Base-by-base conservation (phyloP, 805 yeast species). In the Lipomyces oligophaga region DNA sequence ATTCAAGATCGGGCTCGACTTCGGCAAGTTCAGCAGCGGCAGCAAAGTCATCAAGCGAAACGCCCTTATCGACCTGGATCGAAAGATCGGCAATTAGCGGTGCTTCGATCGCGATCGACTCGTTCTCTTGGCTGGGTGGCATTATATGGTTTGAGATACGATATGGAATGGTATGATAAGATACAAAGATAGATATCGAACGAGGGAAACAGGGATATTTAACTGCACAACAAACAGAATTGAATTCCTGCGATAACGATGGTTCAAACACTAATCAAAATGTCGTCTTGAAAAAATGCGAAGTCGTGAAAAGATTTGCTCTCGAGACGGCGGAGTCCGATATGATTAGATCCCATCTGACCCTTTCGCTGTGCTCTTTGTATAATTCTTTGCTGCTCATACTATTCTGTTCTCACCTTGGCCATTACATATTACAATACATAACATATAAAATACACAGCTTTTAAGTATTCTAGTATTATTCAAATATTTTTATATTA, bases 11-110 rank as follows among this genome's bases (percentile, higher is more conserved):
- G 21, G 11, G 35, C 10, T 7, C 33, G 10, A 8, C 20, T 31
- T 28, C 43, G 30, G 22, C 39, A 30, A 44, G 34, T 20, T 38
- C 48, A 13, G 48, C 48, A 16, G 48, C 48, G 38, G 41, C 41
- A 10, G 42, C 44, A 8, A 33, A 38, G 15, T 37, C 34, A 35
- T 34, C 48, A 26, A 39, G 43, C 1, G 43, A 11, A 31, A 44
- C 28, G 39, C 38, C 43, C 18, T 39, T 34, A 40, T 38, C 43
- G 25, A 43, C 40, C 34, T 28, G 31, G 31, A 44, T 32, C 18
- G 11, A 8, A 8, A 26, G 30, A 18, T 35, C 42, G 16, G 47
- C 42, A 13, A 43, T 8, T 26, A 43, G 42, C n/a, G 47, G 47
- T 27, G 38, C 26, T 31, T 43, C 47, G 34, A 31, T 42, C 16